Conservation (phyloP, 208 protist species). For the Crithidia mellificae region DNA sequence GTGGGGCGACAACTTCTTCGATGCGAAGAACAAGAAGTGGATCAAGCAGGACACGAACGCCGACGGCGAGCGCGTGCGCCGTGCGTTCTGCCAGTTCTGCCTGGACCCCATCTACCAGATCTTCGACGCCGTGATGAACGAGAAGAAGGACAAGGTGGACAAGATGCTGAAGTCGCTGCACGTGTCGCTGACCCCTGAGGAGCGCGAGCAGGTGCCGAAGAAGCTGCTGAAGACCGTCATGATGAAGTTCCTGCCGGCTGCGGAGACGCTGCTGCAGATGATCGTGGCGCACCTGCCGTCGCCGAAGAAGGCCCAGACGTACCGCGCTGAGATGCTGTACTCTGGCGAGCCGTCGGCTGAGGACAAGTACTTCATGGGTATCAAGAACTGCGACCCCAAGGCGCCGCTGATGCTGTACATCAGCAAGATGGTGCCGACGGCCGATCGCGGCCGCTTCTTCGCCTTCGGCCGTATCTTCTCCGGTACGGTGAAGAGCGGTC, state of each 20-base stretch:
- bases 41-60: constrained; percentile 71
- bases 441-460: constrained; percentile 94
- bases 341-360: constrained; percentile 95
- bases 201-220: constrained; percentile 93
- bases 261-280: constrained; percentile 98
- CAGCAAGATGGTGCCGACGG: constrained; percentile 99
- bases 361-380: constrained; percentile 86
- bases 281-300: constrained; percentile 98
- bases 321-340: constrained; percentile 96
- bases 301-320: constrained; percentile 97
- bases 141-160: constrained; percentile 91
- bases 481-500: constrained; percentile 97
- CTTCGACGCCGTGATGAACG: constrained; percentile 95
- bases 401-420: constrained; percentile 99
- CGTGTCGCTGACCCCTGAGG: constrained; percentile 92
- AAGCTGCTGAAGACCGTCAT: constrained; percentile 97
- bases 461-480: constrained; percentile 77
- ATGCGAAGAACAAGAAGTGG: constrained; percentile 88
- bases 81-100: constrained; percentile 96
- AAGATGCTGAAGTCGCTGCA: constrained; percentile 95
- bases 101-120: constrained; percentile 98
- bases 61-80: constrained; percentile 64
- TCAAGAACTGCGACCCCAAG: constrained; percentile 92
- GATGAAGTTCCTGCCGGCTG: constrained; percentile 97
- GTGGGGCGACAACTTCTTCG: constrained; percentile 99